Conservation (phyloP, 495 filamentous ascomycete species). For the Penicillium coprophilum region DNA sequence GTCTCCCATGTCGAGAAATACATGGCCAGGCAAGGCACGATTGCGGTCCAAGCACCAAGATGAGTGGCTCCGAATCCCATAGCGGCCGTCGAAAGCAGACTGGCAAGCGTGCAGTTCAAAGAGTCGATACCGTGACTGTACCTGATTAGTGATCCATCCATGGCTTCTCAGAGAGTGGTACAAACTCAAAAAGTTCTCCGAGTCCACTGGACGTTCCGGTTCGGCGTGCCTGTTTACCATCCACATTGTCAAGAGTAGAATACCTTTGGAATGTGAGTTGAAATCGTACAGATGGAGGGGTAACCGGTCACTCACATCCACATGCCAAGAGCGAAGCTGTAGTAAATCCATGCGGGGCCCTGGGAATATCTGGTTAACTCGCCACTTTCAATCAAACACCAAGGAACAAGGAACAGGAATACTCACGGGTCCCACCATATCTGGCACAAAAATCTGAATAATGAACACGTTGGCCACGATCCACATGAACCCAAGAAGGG, state of each 20-base stretch:
- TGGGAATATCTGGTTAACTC: conserved; percentile 38
- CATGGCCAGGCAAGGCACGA: conserved; percentile 92
- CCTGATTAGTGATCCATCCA: conserved; percentile 31
- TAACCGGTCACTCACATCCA: conserved; percentile 68
- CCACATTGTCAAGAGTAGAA: conserved; percentile 97
- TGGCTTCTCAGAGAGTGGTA: conserved; percentile 5
- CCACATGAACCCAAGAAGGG: conserved; percentile 90
- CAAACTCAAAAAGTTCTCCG: conserved; percentile 92
- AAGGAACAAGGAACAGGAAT: neutral
- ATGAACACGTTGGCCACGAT: conserved; percentile 83
- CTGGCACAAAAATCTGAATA: conserved; percentile 81
- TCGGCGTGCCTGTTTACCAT: conserved; percentile 93
- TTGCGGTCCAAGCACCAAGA: conserved; percentile 84
- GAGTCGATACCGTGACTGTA: conserved; percentile 91
- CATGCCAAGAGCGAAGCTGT: conserved; percentile 87
- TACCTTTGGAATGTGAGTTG: conserved; percentile 52
- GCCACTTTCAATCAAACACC: conserved; percentile 9
- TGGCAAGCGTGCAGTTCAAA: conserved; percentile 91
- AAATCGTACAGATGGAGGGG: neutral
- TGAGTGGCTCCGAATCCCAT: conserved; percentile 83
- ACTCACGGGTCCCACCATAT: conserved; percentile 85
- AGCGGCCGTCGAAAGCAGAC: conserved; percentile 82
- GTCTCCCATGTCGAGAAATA: conserved; percentile 99
- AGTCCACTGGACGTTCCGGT: conserved; percentile 94
- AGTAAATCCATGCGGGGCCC: conserved; percentile 90